These are phyloP conservation scores for Nicotiana sylvestris DNA, from an alignment of 257 asterid species.

Conservation along the genomic window DNA sequence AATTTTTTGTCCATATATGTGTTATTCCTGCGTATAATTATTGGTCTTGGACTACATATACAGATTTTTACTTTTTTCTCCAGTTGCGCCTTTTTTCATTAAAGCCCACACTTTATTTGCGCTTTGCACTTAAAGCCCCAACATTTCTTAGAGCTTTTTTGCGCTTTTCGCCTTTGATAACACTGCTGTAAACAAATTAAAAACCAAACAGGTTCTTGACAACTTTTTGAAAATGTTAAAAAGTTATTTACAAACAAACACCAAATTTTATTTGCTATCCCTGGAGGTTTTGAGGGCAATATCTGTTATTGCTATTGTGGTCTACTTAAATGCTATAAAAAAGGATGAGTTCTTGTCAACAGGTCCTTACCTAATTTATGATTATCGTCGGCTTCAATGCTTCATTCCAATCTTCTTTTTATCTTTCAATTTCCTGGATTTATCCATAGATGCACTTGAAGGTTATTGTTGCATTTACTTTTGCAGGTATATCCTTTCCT, in stretches of 20 bases:
- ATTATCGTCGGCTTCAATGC: neutral
- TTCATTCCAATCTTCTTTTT: neutral
- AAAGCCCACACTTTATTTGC: too few relatives aligned
- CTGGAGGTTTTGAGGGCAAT: neutral
- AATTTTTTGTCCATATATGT: too few relatives aligned
- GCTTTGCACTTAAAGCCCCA: too few relatives aligned
- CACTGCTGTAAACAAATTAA: too few relatives aligned
- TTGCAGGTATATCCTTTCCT: constrained; percentile 68
- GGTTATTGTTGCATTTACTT: constrained; percentile 6
- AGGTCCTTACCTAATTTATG: neutral
- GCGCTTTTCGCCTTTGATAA: too few relatives aligned
- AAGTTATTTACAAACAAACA: neutral
- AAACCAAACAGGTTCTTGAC: neutral
- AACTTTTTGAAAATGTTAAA: too few relatives aligned
- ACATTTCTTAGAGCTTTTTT: too few relatives aligned
- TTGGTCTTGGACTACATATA: too few relatives aligned
- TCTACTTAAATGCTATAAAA: neutral
- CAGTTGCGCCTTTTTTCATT: too few relatives aligned
- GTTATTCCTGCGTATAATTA: too few relatives aligned
- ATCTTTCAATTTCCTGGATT: constrained; percentile 5
- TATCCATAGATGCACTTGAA: neutral
- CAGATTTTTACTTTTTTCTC: too few relatives aligned
- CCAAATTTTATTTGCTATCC: neutral
- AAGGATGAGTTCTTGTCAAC: neutral
- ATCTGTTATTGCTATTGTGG: neutral